phyloP scores from a whole-genome alignment of 352 stramenopile genomes.

The Pythium rhizo-oryzae region DNA sequence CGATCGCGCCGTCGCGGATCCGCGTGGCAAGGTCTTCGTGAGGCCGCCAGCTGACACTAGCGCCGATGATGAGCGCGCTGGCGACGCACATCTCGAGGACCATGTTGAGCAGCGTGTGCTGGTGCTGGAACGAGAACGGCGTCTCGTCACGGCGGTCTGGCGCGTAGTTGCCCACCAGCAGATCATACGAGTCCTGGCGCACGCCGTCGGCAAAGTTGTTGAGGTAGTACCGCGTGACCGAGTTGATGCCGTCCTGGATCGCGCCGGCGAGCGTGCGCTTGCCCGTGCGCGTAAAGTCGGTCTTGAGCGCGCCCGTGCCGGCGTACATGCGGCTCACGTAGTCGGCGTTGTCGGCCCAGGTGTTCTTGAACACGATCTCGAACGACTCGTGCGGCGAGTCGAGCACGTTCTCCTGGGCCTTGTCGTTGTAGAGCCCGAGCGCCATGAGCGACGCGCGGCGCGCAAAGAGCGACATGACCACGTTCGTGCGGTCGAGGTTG shows the following conservation, averaged over 20 bases:
- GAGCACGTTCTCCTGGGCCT: constrained; percentile 36
- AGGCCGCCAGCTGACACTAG: constrained; percentile 64
- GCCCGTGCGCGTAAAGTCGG: constrained; percentile 95
- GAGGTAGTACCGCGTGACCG: constrained; percentile 94
- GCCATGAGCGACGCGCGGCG: constrained; percentile 81
- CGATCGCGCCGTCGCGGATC: constrained; percentile 63
- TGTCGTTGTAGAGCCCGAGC: constrained; percentile 48
- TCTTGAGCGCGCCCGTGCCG: constrained; percentile 94
- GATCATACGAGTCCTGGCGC: constrained; percentile 93
- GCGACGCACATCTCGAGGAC: constrained; percentile 56
- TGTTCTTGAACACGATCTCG: constrained; percentile 78
- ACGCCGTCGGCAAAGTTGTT: constrained; percentile 96
- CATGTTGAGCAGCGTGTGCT: constrained; percentile 72
- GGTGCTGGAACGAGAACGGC: constrained; percentile 84
- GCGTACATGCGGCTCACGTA: constrained; percentile 94
- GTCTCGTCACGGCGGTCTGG: constrained; percentile 81
- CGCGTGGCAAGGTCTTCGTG: constrained; percentile 58
- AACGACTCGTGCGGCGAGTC: constrained; percentile 64
- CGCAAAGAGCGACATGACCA: constrained; percentile 96
- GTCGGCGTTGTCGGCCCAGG: constrained; percentile 97
- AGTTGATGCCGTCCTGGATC: constrained; percentile 95
- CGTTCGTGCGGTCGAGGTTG: constrained; percentile 97
- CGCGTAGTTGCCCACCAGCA: constrained; percentile 83
- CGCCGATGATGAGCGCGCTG: constrained; percentile 54
- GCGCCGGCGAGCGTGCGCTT: constrained; percentile 90